Base-by-base conservation (phyloP, 2,329 filamentous ascomycete species). In the Fusarium sp. region DNA sequence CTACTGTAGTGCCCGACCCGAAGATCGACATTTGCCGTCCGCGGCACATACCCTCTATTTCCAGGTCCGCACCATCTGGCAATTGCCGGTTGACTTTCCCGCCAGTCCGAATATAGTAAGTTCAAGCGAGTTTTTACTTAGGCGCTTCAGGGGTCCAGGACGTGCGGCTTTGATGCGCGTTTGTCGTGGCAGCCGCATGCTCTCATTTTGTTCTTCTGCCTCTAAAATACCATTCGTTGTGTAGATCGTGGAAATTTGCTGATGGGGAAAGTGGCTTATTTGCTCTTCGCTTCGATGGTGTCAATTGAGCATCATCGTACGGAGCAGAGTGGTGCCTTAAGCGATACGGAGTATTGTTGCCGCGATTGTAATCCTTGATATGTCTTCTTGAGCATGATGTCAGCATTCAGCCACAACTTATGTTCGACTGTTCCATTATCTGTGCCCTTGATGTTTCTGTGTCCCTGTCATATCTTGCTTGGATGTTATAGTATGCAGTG, bases 11-110 rank as follows among this genome's bases (percentile, higher is more conserved):
- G 66, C 68, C 49, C 61, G 51, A 58, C 40, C 58, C 65, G 56
- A 61, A 63, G 71, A 74, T 73, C 71, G 69, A 74, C 71, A 67
- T 72, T 67, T 73, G 71, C 69, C 71, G 71, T 67, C 62, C 69
- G 66, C 71, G 71, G 69, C 63, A 72, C 62, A 63, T 70, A 69
- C 54, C 33, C 47, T 64, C 56, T 70, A 68, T 61, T 63, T 58
- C 67, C 53, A 68, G 64, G 58, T 56, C 63, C 56, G 62, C 61
- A 54, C 67, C 65, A 58, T 57, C 59, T 22, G 56, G 39, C 65
- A 71, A 74, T 61, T 74, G 71, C 71, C 70, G 71, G 55, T 47
- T 59, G 57, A 62, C 19, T 22, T 54, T 56, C 24, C 13, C 14
- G 17, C 33, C 61, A 61, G 49, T 44, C 66, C 64, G 30, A 13